phyloP scores from a whole-genome alignment of 2,329 filamentous ascomycete genomes.

The Monilinia polystroma region DNA sequence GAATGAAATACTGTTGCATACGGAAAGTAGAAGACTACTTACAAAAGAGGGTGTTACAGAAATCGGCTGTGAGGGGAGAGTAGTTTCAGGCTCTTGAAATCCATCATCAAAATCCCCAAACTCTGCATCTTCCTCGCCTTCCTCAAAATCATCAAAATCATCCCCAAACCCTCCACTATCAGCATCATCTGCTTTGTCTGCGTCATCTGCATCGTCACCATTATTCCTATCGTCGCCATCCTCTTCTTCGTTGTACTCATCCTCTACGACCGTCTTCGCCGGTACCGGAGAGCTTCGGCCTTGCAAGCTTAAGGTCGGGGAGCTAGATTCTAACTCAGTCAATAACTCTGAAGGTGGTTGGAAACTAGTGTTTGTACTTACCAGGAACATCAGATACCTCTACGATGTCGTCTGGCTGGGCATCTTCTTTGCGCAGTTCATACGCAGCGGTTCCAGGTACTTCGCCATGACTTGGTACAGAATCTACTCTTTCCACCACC shows the following conservation, averaged over 20 bases:
- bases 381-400: conserved; percentile 50
- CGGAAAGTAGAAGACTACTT: conserved; percentile 42
- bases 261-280: conserved; percentile 44
- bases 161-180: conserved; percentile 55
- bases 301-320: conserved; percentile 44
- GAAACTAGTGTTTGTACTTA: conserved; percentile 47
- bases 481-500: conserved; percentile 57
- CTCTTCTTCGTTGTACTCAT: conserved; percentile 61
- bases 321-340: conserved; percentile 61
- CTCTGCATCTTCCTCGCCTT: conserved; percentile 50
- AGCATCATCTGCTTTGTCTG: conserved; percentile 46
- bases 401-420: conserved; percentile 60
- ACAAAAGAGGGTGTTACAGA: conserved; percentile 45
- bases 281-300: conserved; percentile 40
- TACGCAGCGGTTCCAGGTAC: conserved; percentile 60
- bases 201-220: conserved; percentile 20
- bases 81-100: conserved; percentile 58
- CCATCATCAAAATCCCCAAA: conserved; percentile 59
- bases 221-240: conserved; percentile 44
- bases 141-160: conserved; percentile 70
- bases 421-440: conserved; percentile 55
- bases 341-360: conserved; percentile 50
- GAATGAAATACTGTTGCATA: conserved; percentile 22
- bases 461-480: conserved; percentile 58
- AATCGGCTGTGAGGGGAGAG: conserved; percentile 41